These are phyloP conservation scores for Bertia moriformis DNA, from an alignment of 2,329 filamentous ascomycete species.

Conservation along the genomic window DNA sequence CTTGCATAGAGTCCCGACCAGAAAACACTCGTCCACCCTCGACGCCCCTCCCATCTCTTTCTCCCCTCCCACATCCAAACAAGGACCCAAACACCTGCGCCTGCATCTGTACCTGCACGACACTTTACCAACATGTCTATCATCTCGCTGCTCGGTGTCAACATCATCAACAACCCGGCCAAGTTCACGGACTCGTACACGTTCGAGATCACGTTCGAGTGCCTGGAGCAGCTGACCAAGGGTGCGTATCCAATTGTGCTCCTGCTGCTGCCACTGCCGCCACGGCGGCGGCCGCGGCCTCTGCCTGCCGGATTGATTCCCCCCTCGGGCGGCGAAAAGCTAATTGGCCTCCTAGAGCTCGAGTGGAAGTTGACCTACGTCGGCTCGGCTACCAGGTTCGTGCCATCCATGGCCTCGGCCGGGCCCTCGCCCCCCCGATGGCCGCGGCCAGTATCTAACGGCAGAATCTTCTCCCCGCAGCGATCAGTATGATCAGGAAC, in stretches of 20 bases:
- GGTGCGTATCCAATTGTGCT: conserved; percentile 23
- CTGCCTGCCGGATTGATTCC: neutral
- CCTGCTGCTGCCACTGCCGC: neutral
- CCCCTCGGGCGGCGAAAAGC: no score
- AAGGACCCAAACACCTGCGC: neutral
- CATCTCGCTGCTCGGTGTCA: conserved; percentile 86
- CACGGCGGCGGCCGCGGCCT: no score
- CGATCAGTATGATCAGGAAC: conserved; percentile 94
- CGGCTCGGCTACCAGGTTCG: conserved; percentile 90
- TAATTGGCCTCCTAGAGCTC: conserved; percentile 65
- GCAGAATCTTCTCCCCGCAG: no score
- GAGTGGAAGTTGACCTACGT: conserved; percentile 99
- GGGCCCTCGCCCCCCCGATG: conserved; percentile 6
- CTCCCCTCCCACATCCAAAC: neutral
- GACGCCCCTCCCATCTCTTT: neutral
- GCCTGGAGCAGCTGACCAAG: conserved; percentile 84
- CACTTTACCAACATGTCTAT: conserved; percentile 90
- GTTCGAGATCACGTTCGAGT: conserved; percentile 98
- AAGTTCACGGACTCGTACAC: conserved; percentile 84
- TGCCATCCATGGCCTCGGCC: conserved; percentile 13
- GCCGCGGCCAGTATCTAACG: no score
- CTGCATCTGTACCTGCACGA: no score
- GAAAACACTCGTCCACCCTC: neutral
- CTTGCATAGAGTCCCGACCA: neutral
- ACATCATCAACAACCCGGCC: conserved; percentile 93